Evolutionary conservation across 441 rosid species (phyloP).

Genomic region (Metrosideros polymorpha): DNA sequence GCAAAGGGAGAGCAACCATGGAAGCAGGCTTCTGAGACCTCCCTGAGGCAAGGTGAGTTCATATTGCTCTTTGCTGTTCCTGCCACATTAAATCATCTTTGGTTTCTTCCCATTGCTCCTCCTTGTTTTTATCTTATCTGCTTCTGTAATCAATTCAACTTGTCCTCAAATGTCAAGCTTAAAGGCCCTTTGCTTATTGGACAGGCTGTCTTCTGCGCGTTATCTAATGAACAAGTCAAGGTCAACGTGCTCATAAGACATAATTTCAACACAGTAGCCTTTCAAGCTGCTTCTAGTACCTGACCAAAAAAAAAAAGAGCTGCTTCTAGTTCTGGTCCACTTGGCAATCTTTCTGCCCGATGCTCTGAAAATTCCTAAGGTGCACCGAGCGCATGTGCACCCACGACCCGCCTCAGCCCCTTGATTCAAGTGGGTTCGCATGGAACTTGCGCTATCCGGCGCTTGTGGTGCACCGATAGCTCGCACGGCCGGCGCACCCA

Average conservation of each 20-base stretch:
- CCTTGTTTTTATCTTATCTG: neutral
- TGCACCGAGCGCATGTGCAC: neutral
- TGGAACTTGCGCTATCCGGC: neutral
- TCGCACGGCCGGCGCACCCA: neutral
- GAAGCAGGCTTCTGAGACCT: constrained; percentile 2
- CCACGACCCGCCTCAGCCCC: neutral
- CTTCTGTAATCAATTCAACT: neutral
- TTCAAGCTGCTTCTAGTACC: neutral
- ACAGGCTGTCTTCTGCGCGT: neutral
- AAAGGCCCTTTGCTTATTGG: neutral
- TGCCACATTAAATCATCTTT: neutral
- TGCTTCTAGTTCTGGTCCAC: neutral
- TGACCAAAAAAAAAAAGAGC: too few relatives aligned
- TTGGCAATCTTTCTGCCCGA: neutral
- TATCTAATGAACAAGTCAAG: neutral
- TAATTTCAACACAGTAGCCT: neutral
- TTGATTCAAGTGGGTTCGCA: neutral
- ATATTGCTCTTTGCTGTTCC: neutral
- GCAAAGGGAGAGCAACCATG: constrained; percentile 8
- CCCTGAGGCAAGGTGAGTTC: constrained; percentile 1
- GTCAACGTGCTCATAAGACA: neutral
- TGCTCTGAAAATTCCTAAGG: neutral
- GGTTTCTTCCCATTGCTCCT: neutral
- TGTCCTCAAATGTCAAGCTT: neutral
- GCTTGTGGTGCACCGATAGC: neutral